Conservation (phyloP, 805 yeast species). For the Isabelozyma pseudorhagii region DNA sequence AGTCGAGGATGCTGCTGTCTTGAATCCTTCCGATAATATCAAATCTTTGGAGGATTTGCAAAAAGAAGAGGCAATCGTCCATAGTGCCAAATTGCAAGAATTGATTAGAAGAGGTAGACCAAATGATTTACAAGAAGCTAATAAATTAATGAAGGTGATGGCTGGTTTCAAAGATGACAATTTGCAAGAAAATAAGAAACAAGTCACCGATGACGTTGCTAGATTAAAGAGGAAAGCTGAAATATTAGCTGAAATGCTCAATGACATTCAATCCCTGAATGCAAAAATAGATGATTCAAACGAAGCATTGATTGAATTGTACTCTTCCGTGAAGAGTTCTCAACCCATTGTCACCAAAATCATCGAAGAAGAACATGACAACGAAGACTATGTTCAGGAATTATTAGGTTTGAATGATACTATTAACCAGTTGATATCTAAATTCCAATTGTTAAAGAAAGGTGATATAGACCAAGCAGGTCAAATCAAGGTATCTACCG, state of each 20-base stretch:
- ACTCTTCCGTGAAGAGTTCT: conserved; percentile 72
- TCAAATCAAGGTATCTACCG: conserved; percentile 34
- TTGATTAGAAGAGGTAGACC: conserved; percentile 94
- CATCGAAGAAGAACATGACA: conserved; percentile 76
- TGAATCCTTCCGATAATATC: conserved; percentile 83
- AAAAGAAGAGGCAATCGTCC: conserved; percentile 89
- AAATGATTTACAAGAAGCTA: conserved; percentile 92
- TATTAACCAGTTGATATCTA: conserved; percentile 64
- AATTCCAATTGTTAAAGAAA: conserved; percentile 60
- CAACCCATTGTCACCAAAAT: conserved; percentile 85
- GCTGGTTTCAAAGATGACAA: conserved; percentile 93
- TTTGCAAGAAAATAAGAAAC: conserved; percentile 67
- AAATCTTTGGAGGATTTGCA: conserved; percentile 88
- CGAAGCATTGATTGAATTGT: conserved; percentile 80
- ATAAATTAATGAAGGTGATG: conserved; percentile 95
- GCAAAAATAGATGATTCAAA: conserved; percentile 42
- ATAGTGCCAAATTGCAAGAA: conserved; percentile 93
- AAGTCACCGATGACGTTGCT: conserved; percentile 79
- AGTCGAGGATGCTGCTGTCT: conserved; percentile 87
- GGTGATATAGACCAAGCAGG: conserved; percentile 62
- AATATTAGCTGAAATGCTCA: conserved; percentile 82
- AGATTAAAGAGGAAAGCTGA: conserved; percentile 83
- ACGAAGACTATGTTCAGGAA: conserved; percentile 59
- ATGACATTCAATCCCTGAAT: conserved; percentile 40
- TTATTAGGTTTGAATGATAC: conserved; percentile 71